Evolutionary conservation across 2,329 filamentous ascomycete species (phyloP).

Genomic region (Aspergillus sp.): DNA sequence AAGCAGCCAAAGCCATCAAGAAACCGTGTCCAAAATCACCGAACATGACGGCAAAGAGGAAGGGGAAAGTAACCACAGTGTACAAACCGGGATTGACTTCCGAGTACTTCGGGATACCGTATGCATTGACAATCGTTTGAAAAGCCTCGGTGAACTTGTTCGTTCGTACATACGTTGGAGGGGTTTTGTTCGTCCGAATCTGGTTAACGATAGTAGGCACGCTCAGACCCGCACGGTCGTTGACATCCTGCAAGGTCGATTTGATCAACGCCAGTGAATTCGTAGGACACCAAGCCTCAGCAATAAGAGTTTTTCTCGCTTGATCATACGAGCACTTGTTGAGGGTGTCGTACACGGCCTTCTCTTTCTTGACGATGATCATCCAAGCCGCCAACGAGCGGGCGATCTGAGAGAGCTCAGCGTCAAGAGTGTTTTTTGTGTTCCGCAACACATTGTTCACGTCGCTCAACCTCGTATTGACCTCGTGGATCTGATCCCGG

Average conservation of each 20-base stretch:
- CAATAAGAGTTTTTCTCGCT: constrained; percentile 91
- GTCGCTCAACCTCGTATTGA: constrained; percentile 89
- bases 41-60: constrained; percentile 99
- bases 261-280: constrained; percentile 87
- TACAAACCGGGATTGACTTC: constrained; percentile 96
- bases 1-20: constrained; percentile 80
- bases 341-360: constrained; percentile 91
- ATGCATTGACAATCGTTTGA: constrained; percentile 98
- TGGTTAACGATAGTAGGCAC: constrained; percentile 98
- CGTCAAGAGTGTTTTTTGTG: constrained; percentile 90
- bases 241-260: constrained; percentile 92
- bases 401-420: constrained; percentile 89
- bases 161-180: constrained; percentile 94
- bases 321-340: constrained; percentile 97
- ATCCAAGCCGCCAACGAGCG: constrained; percentile 94
- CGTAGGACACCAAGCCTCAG: constrained; percentile 95
- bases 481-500: constrained; percentile 93
- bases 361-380: constrained; percentile 97
- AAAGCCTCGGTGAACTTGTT: constrained; percentile 99
- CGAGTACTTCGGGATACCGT: constrained; percentile 94
- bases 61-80: constrained; percentile 97
- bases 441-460: constrained; percentile 90
- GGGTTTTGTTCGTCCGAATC: constrained; percentile 94
- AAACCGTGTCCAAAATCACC: constrained; percentile 93
- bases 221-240: constrained; percentile 91